These are phyloP conservation scores for Epichloe festucae DNA, from an alignment of 2,329 filamentous ascomycete genomes.

Conservation along the genomic window DNA sequence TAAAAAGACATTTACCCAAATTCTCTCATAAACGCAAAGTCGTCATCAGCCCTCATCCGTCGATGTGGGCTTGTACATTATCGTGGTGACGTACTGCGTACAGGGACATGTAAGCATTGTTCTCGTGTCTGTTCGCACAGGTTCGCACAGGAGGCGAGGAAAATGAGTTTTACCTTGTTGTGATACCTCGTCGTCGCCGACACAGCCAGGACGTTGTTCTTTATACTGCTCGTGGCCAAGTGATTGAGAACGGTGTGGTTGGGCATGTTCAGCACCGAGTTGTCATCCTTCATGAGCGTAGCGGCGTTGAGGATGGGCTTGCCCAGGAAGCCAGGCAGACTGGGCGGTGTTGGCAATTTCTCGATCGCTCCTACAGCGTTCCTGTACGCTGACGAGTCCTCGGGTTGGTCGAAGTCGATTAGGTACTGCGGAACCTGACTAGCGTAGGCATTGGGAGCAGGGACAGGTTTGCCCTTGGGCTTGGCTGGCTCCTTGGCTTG, in stretches of 20 bases:
- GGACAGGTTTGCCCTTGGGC: constrained; percentile 41
- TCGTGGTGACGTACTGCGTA: constrained; percentile 81
- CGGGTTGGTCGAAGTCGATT: constrained; percentile 71
- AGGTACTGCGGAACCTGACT: constrained; percentile 72
- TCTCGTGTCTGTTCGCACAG: neutral
- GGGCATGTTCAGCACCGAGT: constrained; percentile 90
- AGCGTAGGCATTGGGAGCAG: constrained; percentile 49
- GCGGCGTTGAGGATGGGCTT: constrained; percentile 91
- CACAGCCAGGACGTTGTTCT: constrained; percentile 87
- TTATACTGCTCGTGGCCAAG: constrained; percentile 93
- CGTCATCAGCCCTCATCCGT: constrained; percentile 30
- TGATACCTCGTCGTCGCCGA: constrained; percentile 97
- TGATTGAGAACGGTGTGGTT: constrained; percentile 97
- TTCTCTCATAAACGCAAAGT: neutral
- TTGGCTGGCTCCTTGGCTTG: constrained; percentile 29
- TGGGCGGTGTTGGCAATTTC: constrained; percentile 71
- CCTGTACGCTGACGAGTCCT: constrained; percentile 63
- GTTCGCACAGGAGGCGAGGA: too few relatives aligned
- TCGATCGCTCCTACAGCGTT: constrained; percentile 63
- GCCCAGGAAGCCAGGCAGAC: constrained; percentile 76
- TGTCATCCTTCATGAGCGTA: constrained; percentile 92
- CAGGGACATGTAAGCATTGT: neutral
- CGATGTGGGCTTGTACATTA: constrained; percentile 85
- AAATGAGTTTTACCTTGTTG: constrained; percentile 55
- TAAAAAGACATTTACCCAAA: neutral